Evolutionary conservation across 257 asterid genomes (phyloP).

Genomic region (Coffea canephora): DNA sequence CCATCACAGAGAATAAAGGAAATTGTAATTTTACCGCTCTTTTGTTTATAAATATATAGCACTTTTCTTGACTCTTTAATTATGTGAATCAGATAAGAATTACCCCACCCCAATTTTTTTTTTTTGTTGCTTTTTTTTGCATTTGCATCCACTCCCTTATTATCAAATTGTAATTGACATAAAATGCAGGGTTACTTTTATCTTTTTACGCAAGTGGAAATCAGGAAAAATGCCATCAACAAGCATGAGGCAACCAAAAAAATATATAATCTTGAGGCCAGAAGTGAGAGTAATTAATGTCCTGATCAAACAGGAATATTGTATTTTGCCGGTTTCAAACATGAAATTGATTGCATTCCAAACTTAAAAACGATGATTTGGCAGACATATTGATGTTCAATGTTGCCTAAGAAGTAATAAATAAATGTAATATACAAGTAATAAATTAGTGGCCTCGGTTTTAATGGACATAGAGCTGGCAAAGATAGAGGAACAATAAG

Average conservation of each 20-base stretch:
- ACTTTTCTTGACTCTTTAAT: too few relatives aligned
- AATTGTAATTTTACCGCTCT: not conserved
- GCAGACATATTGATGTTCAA: not conserved
- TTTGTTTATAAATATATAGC: too few relatives aligned
- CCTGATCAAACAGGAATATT: not conserved
- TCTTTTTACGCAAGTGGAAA: too few relatives aligned
- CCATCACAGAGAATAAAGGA: not conserved
- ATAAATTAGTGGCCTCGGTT: not conserved
- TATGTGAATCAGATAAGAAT: too few relatives aligned
- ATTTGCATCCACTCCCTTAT: too few relatives aligned
- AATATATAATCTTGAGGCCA: not conserved
- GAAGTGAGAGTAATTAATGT: not conserved
- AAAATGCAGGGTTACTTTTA: too few relatives aligned
- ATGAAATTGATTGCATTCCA: not conserved
- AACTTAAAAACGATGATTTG: not conserved
- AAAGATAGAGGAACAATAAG: not conserved
- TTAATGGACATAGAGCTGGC: not conserved
- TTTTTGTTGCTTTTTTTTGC: too few relatives aligned
- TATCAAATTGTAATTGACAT: too few relatives aligned
- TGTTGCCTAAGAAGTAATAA: not conserved
- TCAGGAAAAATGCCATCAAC: too few relatives aligned
- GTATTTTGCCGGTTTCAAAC: not conserved
- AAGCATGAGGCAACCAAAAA: too few relatives aligned
- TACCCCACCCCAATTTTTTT: too few relatives aligned
- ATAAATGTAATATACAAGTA: not conserved